Evolutionary conservation across 371 early-diverging fungal genomes (phyloP).

Genomic region (Lichtheimia hyalospora): DNA sequence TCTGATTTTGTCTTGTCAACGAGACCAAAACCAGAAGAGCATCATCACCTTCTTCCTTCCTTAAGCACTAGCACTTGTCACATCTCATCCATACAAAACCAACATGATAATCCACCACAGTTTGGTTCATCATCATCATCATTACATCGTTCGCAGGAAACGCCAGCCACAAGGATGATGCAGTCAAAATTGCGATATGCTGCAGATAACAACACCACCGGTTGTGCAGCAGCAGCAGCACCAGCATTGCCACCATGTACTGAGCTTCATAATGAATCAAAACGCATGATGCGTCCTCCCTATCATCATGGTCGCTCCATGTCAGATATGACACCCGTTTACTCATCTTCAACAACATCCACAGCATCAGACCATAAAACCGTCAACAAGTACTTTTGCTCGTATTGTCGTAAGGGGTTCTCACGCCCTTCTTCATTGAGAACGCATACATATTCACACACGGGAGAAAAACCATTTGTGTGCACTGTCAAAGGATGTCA

Average conservation of each 20-base stretch:
- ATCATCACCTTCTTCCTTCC: not conserved
- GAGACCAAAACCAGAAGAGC: not conserved
- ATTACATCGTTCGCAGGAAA: not conserved
- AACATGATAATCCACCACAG: not conserved
- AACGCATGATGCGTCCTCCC: not conserved
- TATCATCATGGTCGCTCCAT: not conserved
- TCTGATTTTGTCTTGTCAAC: constrained; percentile 1
- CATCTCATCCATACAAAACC: not conserved
- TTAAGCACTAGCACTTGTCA: not conserved
- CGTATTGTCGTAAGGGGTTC: constrained; percentile 4
- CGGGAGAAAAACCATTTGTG: constrained; percentile 6
- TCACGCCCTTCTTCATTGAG: constrained; percentile 3
- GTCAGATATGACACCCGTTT: not conserved
- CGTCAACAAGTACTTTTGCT: not conserved
- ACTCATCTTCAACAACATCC: constrained; percentile 1
- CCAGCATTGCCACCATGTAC: not conserved
- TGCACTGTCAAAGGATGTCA: constrained; percentile 3
- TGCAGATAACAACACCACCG: not conserved
- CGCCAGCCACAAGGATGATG: not conserved
- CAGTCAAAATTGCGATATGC: constrained; percentile 9
- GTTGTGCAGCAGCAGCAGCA: not conserved
- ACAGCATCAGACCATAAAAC: not conserved
- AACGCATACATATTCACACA: constrained; percentile 9
- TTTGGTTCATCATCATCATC: not conserved
- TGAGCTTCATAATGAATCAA: not conserved